Evolutionary conservation across 2,329 filamentous ascomycete species (phyloP).

Genomic region (Trichoderma sp.): DNA sequence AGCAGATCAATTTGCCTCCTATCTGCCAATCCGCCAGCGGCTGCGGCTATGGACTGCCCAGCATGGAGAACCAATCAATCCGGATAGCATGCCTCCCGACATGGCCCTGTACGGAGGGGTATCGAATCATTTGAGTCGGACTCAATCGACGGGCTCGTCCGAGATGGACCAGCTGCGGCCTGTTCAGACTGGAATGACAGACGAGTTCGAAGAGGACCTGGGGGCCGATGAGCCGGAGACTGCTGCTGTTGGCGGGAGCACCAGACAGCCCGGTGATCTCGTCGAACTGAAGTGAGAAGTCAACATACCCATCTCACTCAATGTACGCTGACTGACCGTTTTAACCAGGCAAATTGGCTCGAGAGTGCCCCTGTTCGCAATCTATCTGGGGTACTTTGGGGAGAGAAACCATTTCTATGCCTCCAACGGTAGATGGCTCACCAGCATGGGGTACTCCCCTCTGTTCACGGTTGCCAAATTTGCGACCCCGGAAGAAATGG

Average conservation of each 20-base stretch:
- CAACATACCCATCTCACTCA: not conserved
- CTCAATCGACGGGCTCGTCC: conserved; percentile 41
- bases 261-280: conserved; percentile 51
- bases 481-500: conserved; percentile 45
- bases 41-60: conserved; percentile 48
- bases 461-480: conserved; percentile 56
- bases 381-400: conserved; percentile 56
- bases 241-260: conserved; percentile 35
- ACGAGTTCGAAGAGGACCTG: conserved; percentile 37
- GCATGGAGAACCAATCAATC: conserved; percentile 37
- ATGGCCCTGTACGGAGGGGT: conserved; percentile 35
- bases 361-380: conserved; percentile 51
- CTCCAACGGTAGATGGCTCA: conserved; percentile 53
- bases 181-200: conserved; percentile 33
- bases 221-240: conserved; percentile 35
- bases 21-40: conserved; percentile 44
- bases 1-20: not conserved
- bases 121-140: conserved; percentile 40
- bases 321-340: conserved; percentile 26
- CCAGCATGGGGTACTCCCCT: conserved; percentile 46
- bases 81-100: conserved; percentile 35
- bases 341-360: conserved; percentile 39
- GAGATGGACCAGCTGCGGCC: conserved; percentile 39
- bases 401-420: conserved; percentile 59
- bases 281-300: conserved; percentile 50